Percentiles rank a stretch among this genome's conserved stretches.
These are phyloP conservation scores for Paspalum vaginatum DNA, from an alignment of 176 grass and related monocot genomes.

Conservation along the genomic window DNA sequence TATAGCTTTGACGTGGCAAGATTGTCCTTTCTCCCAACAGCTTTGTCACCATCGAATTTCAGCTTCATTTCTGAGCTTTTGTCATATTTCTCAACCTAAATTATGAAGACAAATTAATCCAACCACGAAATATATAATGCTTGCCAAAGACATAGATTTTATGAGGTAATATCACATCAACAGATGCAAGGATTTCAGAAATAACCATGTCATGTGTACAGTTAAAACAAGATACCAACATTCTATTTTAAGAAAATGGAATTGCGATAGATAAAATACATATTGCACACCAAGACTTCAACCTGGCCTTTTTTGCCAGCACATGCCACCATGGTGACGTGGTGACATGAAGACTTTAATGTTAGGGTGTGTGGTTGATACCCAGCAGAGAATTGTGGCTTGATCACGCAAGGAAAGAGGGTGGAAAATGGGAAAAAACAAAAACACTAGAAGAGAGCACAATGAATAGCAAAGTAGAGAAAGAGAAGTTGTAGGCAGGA, in stretches of 20 bases:
- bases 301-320: not conserved
- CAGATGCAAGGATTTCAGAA: not conserved
- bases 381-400: not conserved
- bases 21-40: constrained; percentile 27
- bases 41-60: constrained; percentile 29
- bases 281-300: not conserved
- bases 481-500: not conserved
- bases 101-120: not conserved
- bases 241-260: not conserved
- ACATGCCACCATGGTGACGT: not conserved
- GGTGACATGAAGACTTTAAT: not conserved
- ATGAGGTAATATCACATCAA: constrained; percentile 6
- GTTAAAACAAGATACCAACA: not conserved
- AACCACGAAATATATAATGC: not conserved
- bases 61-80: not conserved
- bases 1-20: constrained; percentile 10
- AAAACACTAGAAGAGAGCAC: not conserved
- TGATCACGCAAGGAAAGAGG: not conserved
- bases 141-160: constrained; percentile 1
- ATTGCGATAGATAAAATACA: not conserved
- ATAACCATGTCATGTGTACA: not conserved
- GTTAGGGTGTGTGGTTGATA: too few species aligned
- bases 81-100: constrained; percentile 15
- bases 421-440: not conserved
- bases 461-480: not conserved